These are phyloP conservation scores for Santalum album DNA, from an alignment of 164 flowering plant genomes.

Conservation along the genomic window DNA sequence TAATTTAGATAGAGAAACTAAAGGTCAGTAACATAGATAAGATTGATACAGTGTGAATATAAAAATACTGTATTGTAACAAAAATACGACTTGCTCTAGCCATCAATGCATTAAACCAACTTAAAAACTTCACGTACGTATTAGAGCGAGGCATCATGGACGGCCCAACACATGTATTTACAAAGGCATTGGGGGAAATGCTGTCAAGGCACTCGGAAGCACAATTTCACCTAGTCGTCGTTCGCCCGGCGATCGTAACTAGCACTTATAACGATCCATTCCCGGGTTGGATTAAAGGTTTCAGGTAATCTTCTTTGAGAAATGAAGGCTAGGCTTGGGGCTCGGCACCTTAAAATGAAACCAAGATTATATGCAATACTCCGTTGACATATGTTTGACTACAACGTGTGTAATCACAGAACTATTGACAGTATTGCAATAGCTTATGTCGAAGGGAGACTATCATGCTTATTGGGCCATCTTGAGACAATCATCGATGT, in stretches of 20 bases:
- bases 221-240: conserved; percentile 25
- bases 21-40: no score
- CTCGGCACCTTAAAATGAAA: no score
- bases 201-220: conserved; percentile 20
- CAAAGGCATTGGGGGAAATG: conserved; percentile 55
- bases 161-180: conserved; percentile 51
- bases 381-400: no score
- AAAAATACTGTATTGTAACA: no score
- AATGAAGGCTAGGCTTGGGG: no score
- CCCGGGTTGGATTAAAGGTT: conserved; percentile 57
- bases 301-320: conserved; percentile 30
- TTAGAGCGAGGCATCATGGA: conserved; percentile 34
- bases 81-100: no score
- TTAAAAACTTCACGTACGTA: no score
- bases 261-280: conserved; percentile 51
- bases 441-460: conserved; percentile 59
- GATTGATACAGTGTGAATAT: no score
- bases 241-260: conserved; percentile 45
- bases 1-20: no score
- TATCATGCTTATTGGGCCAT: conserved; percentile 49
- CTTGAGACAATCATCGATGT: conserved; percentile 33
- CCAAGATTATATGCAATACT: no score
- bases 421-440: conserved; percentile 53
- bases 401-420: conserved; percentile 28
- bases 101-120: no score